Base-by-base conservation (phyloP, 495 filamentous ascomycete species). In the Penicillium angulare region DNA sequence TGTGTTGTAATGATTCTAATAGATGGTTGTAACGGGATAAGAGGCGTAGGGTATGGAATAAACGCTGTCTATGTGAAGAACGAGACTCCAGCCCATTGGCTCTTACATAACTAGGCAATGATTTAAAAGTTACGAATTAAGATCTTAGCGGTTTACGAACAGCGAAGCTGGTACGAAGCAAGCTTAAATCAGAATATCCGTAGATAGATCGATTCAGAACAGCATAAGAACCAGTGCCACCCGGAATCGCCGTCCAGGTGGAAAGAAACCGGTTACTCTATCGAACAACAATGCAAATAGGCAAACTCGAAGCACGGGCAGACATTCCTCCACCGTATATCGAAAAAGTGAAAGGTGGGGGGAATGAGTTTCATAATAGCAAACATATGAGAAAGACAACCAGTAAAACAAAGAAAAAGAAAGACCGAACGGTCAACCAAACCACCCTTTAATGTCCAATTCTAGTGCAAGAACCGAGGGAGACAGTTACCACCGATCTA, bases 401-500 rank as follows among this genome's bases (percentile, higher is more conserved):
- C 10, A 21, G 9, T 22, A 38, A 22, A 32, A 36, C 26, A 13
- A 48, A 23, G 39, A 45, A 41, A 18, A 47, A 40, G 49, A 26
- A 50, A 47, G 40, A 18, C 55, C 50, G 34, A 47, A 29, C 43
- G 33, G 23, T 31, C 35, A 41, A 21, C 10, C n/a, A 29, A 17
- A 2, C 36, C 35, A 5, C 35, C 47, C 34, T 41, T 36, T 22
- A n/a, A 33, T 26, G 23, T 20, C 47, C 47, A 49, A 40, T 49
- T 49, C 47, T 49, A 48, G 15, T 39, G 35, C 8, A 38, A 32
- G 16, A 22, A 13, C 10, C 36, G 24, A 50, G 16, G 45, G 38
- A 32, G 22, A 40, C 10, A 43, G 50, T 33, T 52, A 50, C 34
- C 51, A 57, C 47, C 57, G 50, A 60, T 60, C 57, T 60, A 60